Evolutionary conservation across 1,284 basidiomycete genomes (phyloP), one percentile per base, ranked within the genome.

Genomic region (Ganoderma resinaceum): DNA sequence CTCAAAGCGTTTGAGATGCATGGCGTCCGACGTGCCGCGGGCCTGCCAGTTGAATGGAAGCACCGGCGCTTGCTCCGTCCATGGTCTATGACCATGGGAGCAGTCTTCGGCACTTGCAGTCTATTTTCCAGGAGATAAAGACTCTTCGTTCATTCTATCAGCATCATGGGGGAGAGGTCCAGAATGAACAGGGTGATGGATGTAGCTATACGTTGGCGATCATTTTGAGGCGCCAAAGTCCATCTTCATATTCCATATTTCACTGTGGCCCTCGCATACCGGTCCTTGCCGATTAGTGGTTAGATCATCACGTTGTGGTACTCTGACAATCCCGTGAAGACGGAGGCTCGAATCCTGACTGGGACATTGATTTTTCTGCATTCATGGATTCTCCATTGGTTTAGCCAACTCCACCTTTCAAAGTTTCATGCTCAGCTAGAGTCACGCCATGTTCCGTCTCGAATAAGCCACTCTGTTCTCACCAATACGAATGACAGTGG

Each of bases 231-330:
- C n/a, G n/a, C n/a, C n/a, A n/a, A n/a, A n/a, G n/a, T n/a, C n/a
- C n/a, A n/a, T 43, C 42, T 11, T 7, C 11, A 7, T 23, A 52
- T 23, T 29, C 5, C n/a, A n/a, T n/a, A n/a, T n/a, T 8, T 26
- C 49, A 29, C 16, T 3, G 29, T 8, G 31, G 18, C 1, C 14
- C 2, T 9, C 18, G 18, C 18, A 4, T 57, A 18, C 33, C 40
- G 67, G 67, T 68, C 67, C 67, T 64, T 68, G 67, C 65, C 67
- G 67, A 68, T 68, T 68, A 68, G 67, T 68, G 67, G 67, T 68
- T 63, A 68, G 67, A 68, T 68, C 67, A 63, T 68, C 67, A 68
- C 63, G 63, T 68, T 65, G 67, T 65, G 67, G 63, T 26, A 29
- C 20, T 1, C 18, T 53, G 29, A 23, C 60, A 62, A 53, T 8